These are phyloP conservation scores for Sphagnum fallax DNA, from an alignment of 228 moss, liverwort and hornwort genomes.

Conservation along the genomic window DNA sequence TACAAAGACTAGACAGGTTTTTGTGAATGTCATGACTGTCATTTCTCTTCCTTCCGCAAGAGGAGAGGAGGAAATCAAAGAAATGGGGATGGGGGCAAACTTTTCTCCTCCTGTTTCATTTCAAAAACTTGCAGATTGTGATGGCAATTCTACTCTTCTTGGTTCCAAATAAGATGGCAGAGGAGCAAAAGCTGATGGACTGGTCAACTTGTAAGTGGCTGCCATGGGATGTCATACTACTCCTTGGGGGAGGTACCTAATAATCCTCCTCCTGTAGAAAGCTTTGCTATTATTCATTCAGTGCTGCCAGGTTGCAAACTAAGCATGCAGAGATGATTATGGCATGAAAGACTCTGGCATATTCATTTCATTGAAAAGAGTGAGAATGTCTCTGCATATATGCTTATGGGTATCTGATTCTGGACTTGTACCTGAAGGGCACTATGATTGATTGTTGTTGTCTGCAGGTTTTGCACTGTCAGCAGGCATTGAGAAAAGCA, in stretches of 20 bases:
- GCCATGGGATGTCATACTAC: constrained; percentile 80
- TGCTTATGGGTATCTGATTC: neutral
- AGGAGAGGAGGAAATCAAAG: too few relatives aligned
- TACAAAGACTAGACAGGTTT: too few relatives aligned
- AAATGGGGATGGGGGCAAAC: too few relatives aligned
- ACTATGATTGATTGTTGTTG: neutral
- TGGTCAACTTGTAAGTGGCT: constrained; percentile 86
- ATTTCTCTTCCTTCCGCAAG: too few relatives aligned
- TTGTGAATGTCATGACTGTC: too few relatives aligned
- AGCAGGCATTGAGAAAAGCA: constrained; percentile 59
- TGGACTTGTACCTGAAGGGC: too few relatives aligned
- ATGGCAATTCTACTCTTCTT: constrained; percentile 69
- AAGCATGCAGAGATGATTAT: neutral
- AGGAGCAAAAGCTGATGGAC: constrained; percentile 72
- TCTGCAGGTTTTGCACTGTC: constrained; percentile 78
- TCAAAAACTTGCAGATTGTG: constrained; percentile 45
- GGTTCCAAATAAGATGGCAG: constrained; percentile 33
- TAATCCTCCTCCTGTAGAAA: neutral
- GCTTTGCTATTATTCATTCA: too few relatives aligned
- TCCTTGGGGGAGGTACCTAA: constrained; percentile 75
- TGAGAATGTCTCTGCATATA: neutral
- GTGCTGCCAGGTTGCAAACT: neutral
- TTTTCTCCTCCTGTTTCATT: neutral
- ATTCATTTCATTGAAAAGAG: too few relatives aligned
- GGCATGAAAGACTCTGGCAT: too few relatives aligned